A percentile compares a stretch with the other conserved stretches of the same genome.
Conservation (phyloP, 2,329 filamentous ascomycete species). For the Colletotrichum limetticola region DNA sequence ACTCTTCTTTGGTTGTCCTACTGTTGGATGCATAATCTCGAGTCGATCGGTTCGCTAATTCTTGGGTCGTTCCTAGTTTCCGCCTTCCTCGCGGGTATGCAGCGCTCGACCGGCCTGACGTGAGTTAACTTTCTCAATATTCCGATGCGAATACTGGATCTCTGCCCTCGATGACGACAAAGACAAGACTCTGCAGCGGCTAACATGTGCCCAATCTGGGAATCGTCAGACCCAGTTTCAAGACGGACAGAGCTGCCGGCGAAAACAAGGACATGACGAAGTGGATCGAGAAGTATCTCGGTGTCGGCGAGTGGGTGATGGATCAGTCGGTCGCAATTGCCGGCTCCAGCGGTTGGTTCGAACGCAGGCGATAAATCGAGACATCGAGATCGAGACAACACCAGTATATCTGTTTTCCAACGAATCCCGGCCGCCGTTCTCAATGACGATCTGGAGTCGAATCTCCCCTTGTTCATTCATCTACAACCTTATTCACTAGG, state of each 20-base stretch:
- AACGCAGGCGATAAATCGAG: conserved; percentile 76
- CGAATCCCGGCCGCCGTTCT: not conserved
- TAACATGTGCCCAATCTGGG: conserved; percentile 58
- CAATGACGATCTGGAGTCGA: not conserved
- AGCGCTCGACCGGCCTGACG: conserved; percentile 97
- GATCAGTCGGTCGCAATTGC: conserved; percentile 95
- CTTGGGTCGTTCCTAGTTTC: conserved; percentile 71
- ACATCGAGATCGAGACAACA: not conserved
- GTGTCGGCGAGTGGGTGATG: conserved; percentile 97
- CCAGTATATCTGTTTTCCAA: not conserved
- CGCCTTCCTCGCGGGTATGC: conserved; percentile 95
- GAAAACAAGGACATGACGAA: conserved; percentile 85
- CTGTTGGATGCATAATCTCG: not conserved
- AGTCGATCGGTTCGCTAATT: conserved; percentile 8
- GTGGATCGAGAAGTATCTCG: conserved; percentile 94
- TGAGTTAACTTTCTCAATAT: conserved; percentile 66
- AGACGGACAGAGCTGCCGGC: conserved; percentile 81
- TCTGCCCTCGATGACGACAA: not conserved
- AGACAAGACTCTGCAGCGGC: conserved; percentile 38
- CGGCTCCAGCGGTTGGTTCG: conserved; percentile 89
- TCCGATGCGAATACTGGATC: not conserved
- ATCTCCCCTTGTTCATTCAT: not conserved
- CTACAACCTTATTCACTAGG: not conserved
- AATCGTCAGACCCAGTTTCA: conserved; percentile 77
- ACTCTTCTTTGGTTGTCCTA: not conserved